Evolutionary conservation across 176 grass and related monocot genomes (phyloP).

Genomic region (Pontederia paniculata): DNA sequence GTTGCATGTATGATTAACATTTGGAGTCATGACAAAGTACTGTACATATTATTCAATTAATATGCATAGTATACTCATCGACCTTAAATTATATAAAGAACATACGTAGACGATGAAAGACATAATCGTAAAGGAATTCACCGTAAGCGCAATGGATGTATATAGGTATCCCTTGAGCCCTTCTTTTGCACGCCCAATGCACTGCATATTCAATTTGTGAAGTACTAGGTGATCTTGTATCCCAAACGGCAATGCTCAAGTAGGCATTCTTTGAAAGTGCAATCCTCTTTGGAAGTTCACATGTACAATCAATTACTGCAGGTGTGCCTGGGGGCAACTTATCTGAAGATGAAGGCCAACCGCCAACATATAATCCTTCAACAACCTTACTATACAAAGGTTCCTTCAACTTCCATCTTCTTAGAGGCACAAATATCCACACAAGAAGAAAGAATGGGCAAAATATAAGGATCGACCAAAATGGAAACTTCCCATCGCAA

Average conservation of each 20-base stretch:
- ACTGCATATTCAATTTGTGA: conserved; percentile 67
- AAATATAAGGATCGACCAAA: conserved; percentile 83
- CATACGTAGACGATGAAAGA: conserved; percentile 1
- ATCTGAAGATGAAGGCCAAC: conserved; percentile 72
- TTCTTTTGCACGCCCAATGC: conserved; percentile 57
- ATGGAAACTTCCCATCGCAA: conserved; percentile 47
- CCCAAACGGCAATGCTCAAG: conserved; percentile 73
- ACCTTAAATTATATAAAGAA: background rate
- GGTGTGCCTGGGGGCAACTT: conserved; percentile 58
- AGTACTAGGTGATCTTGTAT: conserved; percentile 65
- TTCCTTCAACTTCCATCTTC: conserved; percentile 60
- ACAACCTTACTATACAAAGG: conserved; percentile 66
- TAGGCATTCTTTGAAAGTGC: conserved; percentile 45
- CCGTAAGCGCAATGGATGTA: conserved; percentile 93
- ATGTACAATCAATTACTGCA: conserved; percentile 84
- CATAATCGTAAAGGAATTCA: conserved; percentile 16
- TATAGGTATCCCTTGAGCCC: conserved; percentile 50
- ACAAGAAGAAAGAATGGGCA: conserved; percentile 59
- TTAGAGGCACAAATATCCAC: conserved; percentile 50
- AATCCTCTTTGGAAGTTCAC: conserved; percentile 67
- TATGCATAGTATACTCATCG: no score
- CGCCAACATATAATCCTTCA: conserved; percentile 71
- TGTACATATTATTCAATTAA: no score
- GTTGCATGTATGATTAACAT: no score
- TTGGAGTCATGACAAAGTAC: no score